Base-by-base conservation (phyloP, 805 yeast genomes). In the Saccharomycopsis fodiens region DNA sequence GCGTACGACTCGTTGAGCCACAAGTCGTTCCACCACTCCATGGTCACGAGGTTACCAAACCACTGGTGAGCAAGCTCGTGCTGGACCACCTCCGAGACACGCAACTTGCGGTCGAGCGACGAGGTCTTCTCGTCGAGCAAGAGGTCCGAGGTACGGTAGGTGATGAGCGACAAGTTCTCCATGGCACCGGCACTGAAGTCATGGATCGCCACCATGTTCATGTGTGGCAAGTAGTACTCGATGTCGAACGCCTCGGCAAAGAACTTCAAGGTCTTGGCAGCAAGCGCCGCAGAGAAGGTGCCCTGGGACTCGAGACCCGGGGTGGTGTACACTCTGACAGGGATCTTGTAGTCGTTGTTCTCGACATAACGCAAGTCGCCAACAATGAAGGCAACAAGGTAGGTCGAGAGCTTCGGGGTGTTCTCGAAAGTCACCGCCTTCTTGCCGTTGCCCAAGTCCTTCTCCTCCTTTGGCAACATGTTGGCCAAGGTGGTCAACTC, bases 1-100 rank as follows among this genome's bases (percentile, higher is more conserved):
- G 95, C 95, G 56, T 85, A 85, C 39, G 93, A 91, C 67, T 85
- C 95, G 60, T 85, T 85, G 56, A 85, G 73, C 91, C 93, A 85
- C 57, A 85, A 73, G 54, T 86, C 91, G 63, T 83, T 86, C 95
- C 95, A 85, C 82, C 86, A 85, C 59, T 84, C 89, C 94, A 85
- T 85, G 45, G 95, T 85, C 50, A 85, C 94, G 64, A 85, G 71
- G 64, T 85, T 82, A 60, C 95, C 95, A 57, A 85, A 85, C 95
- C 95, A 85, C 68, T 85, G 95, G 64, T 85, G 95, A 41, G 94
- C 93, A 67, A 85, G 73, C 66, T 85, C 95, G 67, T 85, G 95
- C 67, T 82, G 85, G 38, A 85, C 88, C 41, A 85, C 93, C 59
- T 85, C 91, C 31, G 88, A 83, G 34, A 85, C 93, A 61, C 89